Conservation (phyloP, 2,329 filamentous ascomycete species). For the Diplodia scrobiculata region DNA sequence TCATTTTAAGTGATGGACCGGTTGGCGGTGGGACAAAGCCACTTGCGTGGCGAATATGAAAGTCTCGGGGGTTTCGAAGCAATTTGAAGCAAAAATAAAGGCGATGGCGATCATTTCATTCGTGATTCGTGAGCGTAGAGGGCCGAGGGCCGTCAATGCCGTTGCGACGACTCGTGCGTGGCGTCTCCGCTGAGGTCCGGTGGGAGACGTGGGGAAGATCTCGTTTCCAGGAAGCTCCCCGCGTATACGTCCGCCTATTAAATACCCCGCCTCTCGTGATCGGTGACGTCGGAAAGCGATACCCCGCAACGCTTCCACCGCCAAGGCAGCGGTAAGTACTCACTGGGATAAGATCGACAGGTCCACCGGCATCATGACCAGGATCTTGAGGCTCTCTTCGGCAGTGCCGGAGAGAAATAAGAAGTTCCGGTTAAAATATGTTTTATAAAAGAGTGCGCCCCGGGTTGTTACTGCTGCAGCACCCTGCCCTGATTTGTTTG, state of each 20-base stretch:
- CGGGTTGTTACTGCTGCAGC: too few species aligned
- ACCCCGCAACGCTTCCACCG: neutral
- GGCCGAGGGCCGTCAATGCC: neutral
- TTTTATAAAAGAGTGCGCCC: neutral
- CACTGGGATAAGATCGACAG: neutral
- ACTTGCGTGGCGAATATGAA: too few species aligned
- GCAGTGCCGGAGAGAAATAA: neutral
- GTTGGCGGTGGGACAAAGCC: too few species aligned
- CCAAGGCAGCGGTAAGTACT: neutral
- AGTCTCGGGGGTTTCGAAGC: too few species aligned
- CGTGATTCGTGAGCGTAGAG: neutral
- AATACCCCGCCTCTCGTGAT: neutral
- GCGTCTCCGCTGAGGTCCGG: neutral
- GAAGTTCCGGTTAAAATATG: neutral
- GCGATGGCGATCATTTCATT: too few species aligned
- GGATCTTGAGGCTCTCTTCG: neutral
- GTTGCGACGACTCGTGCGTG: neutral
- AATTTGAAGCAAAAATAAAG: too few species aligned
- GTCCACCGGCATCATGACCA: slow-evolving; percentile 12
- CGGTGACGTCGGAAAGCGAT: neutral
- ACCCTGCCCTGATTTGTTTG: neutral
- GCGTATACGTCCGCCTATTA: neutral
- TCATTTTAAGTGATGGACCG: too few species aligned
- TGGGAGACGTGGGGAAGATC: neutral
- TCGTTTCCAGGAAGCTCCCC: neutral